Evolutionary conservation across 192 early-diverging fungal species (phyloP).

Genomic region (Coemansia sp.): DNA sequence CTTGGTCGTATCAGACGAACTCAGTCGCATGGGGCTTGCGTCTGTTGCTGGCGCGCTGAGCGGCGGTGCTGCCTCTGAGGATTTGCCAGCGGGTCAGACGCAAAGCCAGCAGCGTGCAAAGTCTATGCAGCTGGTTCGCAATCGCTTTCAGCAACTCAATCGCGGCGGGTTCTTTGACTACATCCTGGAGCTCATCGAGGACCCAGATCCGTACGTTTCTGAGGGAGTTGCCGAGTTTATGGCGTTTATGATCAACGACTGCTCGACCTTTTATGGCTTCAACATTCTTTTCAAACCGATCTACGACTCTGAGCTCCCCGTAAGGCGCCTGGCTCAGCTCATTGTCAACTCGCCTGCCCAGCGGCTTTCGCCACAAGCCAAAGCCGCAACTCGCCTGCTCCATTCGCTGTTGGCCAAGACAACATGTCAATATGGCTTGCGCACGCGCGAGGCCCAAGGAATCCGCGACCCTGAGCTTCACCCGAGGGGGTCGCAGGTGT

Average conservation of each 20-base stretch:
- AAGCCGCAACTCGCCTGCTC: constrained; percentile 33
- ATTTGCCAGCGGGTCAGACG: constrained; percentile 5
- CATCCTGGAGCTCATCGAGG: constrained; percentile 42
- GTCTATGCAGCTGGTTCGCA: constrained; percentile 46
- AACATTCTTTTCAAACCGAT: constrained; percentile 51
- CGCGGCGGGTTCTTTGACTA: constrained; percentile 36
- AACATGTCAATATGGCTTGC: constrained; percentile 47
- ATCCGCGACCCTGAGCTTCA: constrained; percentile 37
- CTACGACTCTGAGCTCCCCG: constrained; percentile 38
- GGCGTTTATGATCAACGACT: constrained; percentile 48
- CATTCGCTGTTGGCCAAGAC: constrained; percentile 44
- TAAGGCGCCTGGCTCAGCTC: constrained; percentile 46
- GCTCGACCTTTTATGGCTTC: constrained; percentile 45
- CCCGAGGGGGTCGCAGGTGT: constrained; percentile 46
- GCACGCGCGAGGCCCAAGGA: constrained; percentile 45
- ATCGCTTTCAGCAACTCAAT: constrained; percentile 51
- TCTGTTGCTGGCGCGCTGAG: constrained; percentile 27
- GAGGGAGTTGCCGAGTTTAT: constrained; percentile 47
- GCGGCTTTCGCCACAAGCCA: constrained; percentile 42
- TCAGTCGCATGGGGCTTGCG: constrained; percentile 44
- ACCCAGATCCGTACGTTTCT: constrained; percentile 24
- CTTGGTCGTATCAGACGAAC: constrained; percentile 43
- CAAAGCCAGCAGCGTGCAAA: constrained; percentile 41
- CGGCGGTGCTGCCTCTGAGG: constrained; percentile 7
- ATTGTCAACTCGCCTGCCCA: constrained; percentile 48